Evolutionary conservation across 2,329 filamentous ascomycete genomes (phyloP).

Genomic region (Diplodia corticola): DNA sequence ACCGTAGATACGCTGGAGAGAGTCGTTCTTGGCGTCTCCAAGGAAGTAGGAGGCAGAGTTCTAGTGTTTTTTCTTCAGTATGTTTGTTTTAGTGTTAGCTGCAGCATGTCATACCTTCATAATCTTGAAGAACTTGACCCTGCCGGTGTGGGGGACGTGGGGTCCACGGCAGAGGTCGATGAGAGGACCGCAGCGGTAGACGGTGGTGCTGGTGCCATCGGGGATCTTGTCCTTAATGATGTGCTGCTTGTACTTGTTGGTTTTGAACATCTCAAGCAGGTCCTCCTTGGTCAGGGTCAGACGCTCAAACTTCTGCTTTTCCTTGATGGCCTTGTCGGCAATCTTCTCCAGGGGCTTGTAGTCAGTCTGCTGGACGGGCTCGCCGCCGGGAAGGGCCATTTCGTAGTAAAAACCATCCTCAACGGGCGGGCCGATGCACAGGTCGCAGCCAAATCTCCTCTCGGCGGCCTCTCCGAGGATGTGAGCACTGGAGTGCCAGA

Average conservation of each 20-base stretch:
- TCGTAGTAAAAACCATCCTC: conserved; percentile 96
- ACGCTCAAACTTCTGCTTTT: conserved; percentile 93
- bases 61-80: conserved; percentile 33
- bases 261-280: conserved; percentile 91
- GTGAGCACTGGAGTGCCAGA: conserved; percentile 97
- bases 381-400: conserved; percentile 78
- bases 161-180: conserved; percentile 96
- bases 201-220: conserved; percentile 86
- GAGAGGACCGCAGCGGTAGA: conserved; percentile 89
- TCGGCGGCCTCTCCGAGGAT: conserved; percentile 94
- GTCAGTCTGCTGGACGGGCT: conserved; percentile 70
- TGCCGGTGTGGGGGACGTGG: conserved; percentile 88
- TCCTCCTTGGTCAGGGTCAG: conserved; percentile 87
- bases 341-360: conserved; percentile 83
- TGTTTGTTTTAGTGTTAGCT: neutral
- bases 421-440: conserved; percentile 92
- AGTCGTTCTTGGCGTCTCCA: conserved; percentile 90
- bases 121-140: conserved; percentile 92
- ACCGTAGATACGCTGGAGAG: conserved; percentile 93
- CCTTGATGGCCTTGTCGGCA: conserved; percentile 84
- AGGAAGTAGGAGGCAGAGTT: conserved; percentile 87
- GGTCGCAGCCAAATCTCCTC: conserved; percentile 82
- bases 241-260: conserved; percentile 98
- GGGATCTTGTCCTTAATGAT: conserved; percentile 92
- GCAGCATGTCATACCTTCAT: conserved; percentile 62